These are phyloP conservation scores for Arachnomyces sp. DNA, from an alignment of 2,329 filamentous ascomycete species.

Conservation along the genomic window DNA sequence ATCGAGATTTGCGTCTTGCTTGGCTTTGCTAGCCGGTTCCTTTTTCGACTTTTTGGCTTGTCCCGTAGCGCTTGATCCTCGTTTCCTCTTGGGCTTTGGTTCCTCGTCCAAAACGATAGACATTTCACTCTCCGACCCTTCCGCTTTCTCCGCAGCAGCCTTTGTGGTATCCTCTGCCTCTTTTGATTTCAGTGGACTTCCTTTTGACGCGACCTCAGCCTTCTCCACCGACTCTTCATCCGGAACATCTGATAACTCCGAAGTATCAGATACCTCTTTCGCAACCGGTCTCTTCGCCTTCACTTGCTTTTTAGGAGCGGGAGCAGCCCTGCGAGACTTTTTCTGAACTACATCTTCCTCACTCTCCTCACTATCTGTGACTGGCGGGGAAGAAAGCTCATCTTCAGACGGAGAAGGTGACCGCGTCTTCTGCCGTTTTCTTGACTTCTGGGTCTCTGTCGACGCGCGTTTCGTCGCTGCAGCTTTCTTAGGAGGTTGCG, in stretches of 20 bases:
- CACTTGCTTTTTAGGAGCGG: constrained; percentile 8
- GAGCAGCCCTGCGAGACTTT: constrained; percentile 4
- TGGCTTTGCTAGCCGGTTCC: constrained; percentile 27
- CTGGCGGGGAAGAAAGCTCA: constrained; percentile 5
- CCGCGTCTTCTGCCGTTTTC: constrained; percentile 29
- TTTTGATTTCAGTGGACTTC: constrained; percentile 3
- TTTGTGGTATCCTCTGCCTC: constrained; percentile 19
- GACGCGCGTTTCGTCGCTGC: constrained; percentile 23
- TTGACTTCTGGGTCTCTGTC: constrained; percentile 15
- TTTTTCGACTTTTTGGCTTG: constrained; percentile 24
- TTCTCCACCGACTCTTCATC: constrained; percentile 7
- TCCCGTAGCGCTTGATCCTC: constrained; percentile 18
- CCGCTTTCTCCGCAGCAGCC: constrained; percentile 38
- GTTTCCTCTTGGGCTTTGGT: constrained; percentile 39
- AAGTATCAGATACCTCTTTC: constrained; percentile 3
- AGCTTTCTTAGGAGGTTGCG: constrained; percentile 10
- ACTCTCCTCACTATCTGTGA: constrained; percentile 18
- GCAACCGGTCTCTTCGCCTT: constrained; percentile 6
- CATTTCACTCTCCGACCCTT: constrained; percentile 53
- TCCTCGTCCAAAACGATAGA: constrained; percentile 72
- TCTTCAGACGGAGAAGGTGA: constrained; percentile 19
- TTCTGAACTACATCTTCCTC: constrained; percentile 9
- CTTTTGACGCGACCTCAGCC: constrained; percentile 6
- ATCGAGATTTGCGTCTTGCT: constrained; percentile 40
- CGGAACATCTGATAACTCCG: constrained; percentile 9